phyloP scores from a whole-genome alignment of 140 eudicot species.

The Anethum foeniculum region DNA sequence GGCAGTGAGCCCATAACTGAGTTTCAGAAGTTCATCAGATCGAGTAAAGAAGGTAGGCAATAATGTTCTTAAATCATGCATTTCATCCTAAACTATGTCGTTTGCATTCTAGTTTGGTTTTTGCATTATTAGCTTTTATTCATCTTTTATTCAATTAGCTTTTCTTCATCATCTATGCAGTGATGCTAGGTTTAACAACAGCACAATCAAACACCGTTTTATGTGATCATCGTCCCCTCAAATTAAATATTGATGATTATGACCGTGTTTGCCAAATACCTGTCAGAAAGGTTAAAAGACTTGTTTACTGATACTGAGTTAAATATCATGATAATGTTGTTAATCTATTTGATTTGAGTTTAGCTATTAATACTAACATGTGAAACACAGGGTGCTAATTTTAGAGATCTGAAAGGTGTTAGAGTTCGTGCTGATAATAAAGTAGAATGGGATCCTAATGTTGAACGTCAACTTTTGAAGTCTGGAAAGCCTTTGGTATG shows the following conservation, averaged over 20 bases:
- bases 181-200: slow-evolving; percentile 6
- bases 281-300: slow-evolving; percentile 46
- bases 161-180: not conserved
- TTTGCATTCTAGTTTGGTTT: not conserved
- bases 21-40: slow-evolving; percentile 41
- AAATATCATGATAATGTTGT: not conserved
- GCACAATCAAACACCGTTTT: slow-evolving; percentile 16
- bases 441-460: slow-evolving; percentile 17
- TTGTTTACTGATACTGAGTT: not conserved
- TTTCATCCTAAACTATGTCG: not conserved
- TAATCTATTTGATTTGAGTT: not conserved
- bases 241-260: slow-evolving; percentile 54
- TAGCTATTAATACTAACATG: no score
- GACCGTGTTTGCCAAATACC: slow-evolving; percentile 68
- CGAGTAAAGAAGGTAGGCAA: slow-evolving; percentile 34
- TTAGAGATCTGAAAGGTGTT: slow-evolving; percentile 65
- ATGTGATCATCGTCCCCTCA: slow-evolving; percentile 63
- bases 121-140: not conserved
- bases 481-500: slow-evolving; percentile 74
- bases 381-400: slow-evolving; percentile 64
- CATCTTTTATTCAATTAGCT: not conserved
- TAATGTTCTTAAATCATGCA: not conserved
- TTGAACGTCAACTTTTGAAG: slow-evolving; percentile 37
- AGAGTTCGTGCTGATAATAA: slow-evolving; percentile 38
- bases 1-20: slow-evolving; percentile 29